Evolutionary conservation across 306 rosid genomes (phyloP), one percentile per base, ranked within the genome.

Genomic region (Ormosia semicastrata): DNA sequence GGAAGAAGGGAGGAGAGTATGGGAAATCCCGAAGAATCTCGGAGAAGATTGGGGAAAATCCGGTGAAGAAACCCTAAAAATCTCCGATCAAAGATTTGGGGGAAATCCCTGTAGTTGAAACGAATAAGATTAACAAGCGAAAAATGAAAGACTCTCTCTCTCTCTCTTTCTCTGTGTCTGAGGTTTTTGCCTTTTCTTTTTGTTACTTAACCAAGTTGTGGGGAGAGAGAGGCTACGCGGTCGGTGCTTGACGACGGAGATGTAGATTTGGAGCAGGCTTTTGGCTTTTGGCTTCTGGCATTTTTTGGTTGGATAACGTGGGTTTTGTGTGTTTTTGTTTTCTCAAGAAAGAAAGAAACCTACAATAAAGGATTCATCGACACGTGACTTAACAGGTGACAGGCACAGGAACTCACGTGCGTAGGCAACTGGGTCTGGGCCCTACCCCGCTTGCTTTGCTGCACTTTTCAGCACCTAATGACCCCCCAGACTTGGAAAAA

Each of bases 21-120:
- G 29, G 66, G 70, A 78, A 82, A 76, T 70, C 73, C 13, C 24
- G 54, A 11, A 70, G 36, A 73, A 72, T 34, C 52, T 56, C 7
- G 76, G 49, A 32, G 66, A 76, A 78, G 8, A 36, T 9, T 66
- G 64, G 50, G 71, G 73, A 80, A 70, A 66, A 81, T 82, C 66
- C 80, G 81, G 71, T 64, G 52, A 76, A 66, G 85, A 87, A 88
- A 89, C 94, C 95, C 98, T 92, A 90, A 87, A 85, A 81, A 76
- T 86, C 66, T 77, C 54, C 40, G 77, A 86, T 90, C 66, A 30
- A 75, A 49, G 83, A 85, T 66, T 79, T 66, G 82, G 81, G 88
- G 86, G 32, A 83, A 82, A 63, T 60, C 68, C 76, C 49, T 66
- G 37, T 4, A 41, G 15, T 68, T 52, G 73, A 41, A 58, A 17